These are phyloP conservation scores for Skeletonema potamos DNA, from an alignment of 108 stramenopile genomes.

Conservation along the genomic window DNA sequence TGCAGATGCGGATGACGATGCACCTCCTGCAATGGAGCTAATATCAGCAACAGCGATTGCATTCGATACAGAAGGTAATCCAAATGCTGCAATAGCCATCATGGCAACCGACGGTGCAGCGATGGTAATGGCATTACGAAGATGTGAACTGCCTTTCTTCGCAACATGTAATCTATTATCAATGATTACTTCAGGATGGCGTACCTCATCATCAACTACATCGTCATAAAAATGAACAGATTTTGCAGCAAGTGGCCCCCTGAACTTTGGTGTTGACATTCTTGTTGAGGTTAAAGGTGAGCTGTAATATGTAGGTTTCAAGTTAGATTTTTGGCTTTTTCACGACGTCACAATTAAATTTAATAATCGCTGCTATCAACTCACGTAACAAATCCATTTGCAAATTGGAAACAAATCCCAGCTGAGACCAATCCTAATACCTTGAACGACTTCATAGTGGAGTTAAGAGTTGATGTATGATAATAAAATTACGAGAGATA, in stretches of 20 bases:
- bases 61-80: conserved; percentile 34
- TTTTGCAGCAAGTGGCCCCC: conserved; percentile 6
- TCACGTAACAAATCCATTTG: conserved; percentile 26
- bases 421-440: background rate
- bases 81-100: conserved; percentile 23
- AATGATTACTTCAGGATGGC: background rate
- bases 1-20: conserved; percentile 21
- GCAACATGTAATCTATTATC: background rate
- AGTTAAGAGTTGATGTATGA: background rate
- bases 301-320: conserved; percentile 1
- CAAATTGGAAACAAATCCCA: conserved; percentile 9
- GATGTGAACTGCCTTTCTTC: conserved; percentile 1
- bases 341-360: background rate
- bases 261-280: conserved; percentile 2
- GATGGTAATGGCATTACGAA: conserved; percentile 12
- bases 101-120: conserved; percentile 16
- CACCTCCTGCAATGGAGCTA: conserved; percentile 19
- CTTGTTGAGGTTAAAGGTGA: conserved; percentile 2
- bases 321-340: background rate
- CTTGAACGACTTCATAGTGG: conserved; percentile 6
- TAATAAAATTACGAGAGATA: background rate
- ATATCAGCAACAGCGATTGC: conserved; percentile 44
- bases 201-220: conserved; percentile 1
- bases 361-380: background rate
- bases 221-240: background rate